A percentile compares a stretch with the other conserved stretches of the same genome.
phyloP scores from a whole-genome alignment of 495 filamentous ascomycete genomes.

The Aspergillus hancockii region DNA sequence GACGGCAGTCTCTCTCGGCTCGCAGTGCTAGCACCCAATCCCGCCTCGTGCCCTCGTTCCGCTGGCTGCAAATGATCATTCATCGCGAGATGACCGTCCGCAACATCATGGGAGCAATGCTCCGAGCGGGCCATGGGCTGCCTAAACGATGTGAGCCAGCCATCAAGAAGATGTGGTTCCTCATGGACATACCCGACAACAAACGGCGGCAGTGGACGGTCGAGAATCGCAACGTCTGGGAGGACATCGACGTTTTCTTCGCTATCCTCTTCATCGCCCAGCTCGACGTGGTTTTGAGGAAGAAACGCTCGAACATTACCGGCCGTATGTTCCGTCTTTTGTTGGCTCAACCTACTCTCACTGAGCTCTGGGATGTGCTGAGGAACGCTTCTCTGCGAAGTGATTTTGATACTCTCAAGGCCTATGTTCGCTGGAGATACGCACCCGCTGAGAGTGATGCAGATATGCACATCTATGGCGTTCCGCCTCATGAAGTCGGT shows the following conservation, averaged over 20 bases:
- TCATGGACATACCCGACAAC: slow-evolving; percentile 61
- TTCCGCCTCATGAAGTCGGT: slow-evolving; percentile 50
- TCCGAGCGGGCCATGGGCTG: slow-evolving; percentile 50
- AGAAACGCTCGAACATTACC: slow-evolving; percentile 46
- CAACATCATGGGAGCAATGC: slow-evolving; percentile 57
- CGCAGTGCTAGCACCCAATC: neutral
- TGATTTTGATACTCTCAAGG: slow-evolving; percentile 41
- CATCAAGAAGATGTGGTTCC: slow-evolving; percentile 65
- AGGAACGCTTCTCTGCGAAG: slow-evolving; percentile 38
- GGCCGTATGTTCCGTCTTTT: slow-evolving; percentile 52
- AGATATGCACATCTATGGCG: slow-evolving; percentile 39
- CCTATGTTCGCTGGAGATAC: slow-evolving; percentile 44
- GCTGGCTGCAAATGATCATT: slow-evolving; percentile 55
- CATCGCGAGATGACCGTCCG: slow-evolving; percentile 47
- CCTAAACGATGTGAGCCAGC: slow-evolving; percentile 41
- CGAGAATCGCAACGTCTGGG: slow-evolving; percentile 48
- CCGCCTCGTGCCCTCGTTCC: slow-evolving; percentile 45
- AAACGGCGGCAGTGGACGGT: slow-evolving; percentile 49
- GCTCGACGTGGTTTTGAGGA: slow-evolving; percentile 59
- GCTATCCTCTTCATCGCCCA: slow-evolving; percentile 60
- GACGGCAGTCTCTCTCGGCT: neutral
- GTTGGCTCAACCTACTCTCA: slow-evolving; percentile 58
- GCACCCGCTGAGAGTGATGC: slow-evolving; percentile 11
- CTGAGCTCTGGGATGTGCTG: slow-evolving; percentile 50
- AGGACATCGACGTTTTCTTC: slow-evolving; percentile 53